Base-by-base conservation (phyloP, 2,329 filamentous ascomycete species). In the Fusarium hostae region DNA sequence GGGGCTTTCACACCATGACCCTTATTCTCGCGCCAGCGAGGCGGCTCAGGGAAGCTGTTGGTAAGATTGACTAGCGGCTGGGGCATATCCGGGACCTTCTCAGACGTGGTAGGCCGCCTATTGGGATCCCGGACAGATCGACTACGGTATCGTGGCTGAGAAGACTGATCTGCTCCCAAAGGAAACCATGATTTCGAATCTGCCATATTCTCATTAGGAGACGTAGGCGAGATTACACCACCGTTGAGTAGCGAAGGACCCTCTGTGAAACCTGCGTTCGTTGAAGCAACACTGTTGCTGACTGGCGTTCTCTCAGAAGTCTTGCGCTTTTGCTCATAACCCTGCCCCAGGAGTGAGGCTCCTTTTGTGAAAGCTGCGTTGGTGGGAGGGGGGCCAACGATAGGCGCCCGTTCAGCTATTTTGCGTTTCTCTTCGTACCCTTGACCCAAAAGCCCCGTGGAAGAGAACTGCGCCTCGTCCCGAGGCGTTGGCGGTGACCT, bases 31-130 rank as follows among this genome's bases (percentile, higher is more conserved):
- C 83, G 84, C 66, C 86, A 85, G 76, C 86, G 86, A 78, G 91
- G 85, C 22, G 90, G 90, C 68, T 92, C 90, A 54, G 86, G 84
- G 76, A 91, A 92, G 52, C 85, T 84, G 0, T 89, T 76, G 39
- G 72, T 90, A 43, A 94, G 84, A 75, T 93, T 92, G 34, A 94
- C 81, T 9, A 94, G 84, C 3, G 92, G 91, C 68, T 89, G 89
- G 5, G 85, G 84, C 74, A 77, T 79, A 15, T 80, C 74, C 13
- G 74, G 76, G 32, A 71, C 68, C 37, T 64, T 43, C 51, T 77
- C 80, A 16, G 75, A 76, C 7, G 77, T 73, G 16, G 71, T 68
- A 34, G 78, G 77, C 24, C 37, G 75, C 67, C 57, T 63, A 30
- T 45, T 63, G 41, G 59, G 48, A 34, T 54, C 66, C 34, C 67